phyloP scores from a whole-genome alignment of 2,329 filamentous ascomycete genomes.

The Pyricularia sp. region DNA sequence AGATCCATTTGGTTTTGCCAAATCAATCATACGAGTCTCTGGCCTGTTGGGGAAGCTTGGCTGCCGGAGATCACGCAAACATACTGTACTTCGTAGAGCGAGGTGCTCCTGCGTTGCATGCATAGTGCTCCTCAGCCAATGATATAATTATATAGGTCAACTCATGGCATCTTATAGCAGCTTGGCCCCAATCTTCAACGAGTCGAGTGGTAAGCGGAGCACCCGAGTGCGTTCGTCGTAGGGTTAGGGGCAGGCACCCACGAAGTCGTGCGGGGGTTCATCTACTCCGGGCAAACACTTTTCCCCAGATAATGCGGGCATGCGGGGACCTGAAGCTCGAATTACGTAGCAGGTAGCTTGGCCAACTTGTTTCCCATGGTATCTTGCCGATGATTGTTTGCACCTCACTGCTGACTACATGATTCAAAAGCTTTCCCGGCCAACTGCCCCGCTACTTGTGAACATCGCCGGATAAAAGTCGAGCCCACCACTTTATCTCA shows the following conservation, averaged over 20 bases:
- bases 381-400: neutral
- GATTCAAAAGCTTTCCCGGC: neutral
- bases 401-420: neutral
- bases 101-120: neutral
- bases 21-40: too few relatives aligned
- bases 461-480: neutral
- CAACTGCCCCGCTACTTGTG: neutral
- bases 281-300: constrained; percentile 3
- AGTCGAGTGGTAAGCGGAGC: neutral
- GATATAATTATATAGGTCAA: too few relatives aligned
- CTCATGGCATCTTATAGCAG: too few relatives aligned
- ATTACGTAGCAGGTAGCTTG: neutral
- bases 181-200: neutral
- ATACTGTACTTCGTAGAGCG: neutral
- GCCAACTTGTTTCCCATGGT: neutral
- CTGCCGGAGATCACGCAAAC: neutral
- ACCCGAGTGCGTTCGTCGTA: neutral
- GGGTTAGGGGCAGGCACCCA: neutral
- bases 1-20: too few relatives aligned
- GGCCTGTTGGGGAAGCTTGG: neutral
- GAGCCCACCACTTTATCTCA: neutral
- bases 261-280: too few relatives aligned
- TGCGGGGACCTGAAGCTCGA: neutral
- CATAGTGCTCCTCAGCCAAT: neutral
- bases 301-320: neutral